Base-by-base conservation (phyloP, 1,284 basidiomycete species). In the Hypsizygus ulmarius region DNA sequence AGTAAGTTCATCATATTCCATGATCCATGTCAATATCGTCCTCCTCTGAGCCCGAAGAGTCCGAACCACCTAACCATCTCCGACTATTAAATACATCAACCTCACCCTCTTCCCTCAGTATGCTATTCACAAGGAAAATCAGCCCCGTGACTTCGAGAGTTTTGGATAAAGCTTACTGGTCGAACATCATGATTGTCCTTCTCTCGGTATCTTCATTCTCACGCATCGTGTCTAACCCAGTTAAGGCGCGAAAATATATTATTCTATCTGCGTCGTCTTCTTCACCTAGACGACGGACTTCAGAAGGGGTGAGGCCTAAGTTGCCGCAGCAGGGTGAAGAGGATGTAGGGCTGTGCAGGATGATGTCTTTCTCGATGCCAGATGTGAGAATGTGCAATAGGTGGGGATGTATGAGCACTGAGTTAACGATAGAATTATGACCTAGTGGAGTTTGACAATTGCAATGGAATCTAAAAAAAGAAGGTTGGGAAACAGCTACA, bases 361-460 rank as follows among this genome's bases (percentile, higher is more conserved):
- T 58, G 32, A 90, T 73, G 52, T 79, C 67, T 19, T 79, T 78
- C 60, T 91, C 89, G 27, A 91, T 77, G 1, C 88, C 88, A 1
- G 81, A 72, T 2, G 87, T 87, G 32, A 78, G 73, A 19, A 88
- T 68, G 44, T 84, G 73, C 3, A 84, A 76, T 28, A 84, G 69
- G n/a, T 75, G 68, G 1, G 89, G 87, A 60, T 91, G 89, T 50
- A 89, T 79, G 27, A 86, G 63, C 2, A 79, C 71, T 0, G 78
- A 79, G 62, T 91, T 91, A 41, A 90, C 79, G 45, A 91, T 87
- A 1, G 86, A 88, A 33, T 74, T 69, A 59, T 90, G 87, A 3
- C 86, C 84, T 83, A 33, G 14, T 15, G 16, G 1, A 34, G 33
- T 8, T 5, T 33, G 14, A 27, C 28, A 27, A 30, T 6, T 1